Evolutionary conservation across 1,284 basidiomycete species (phyloP), one percentile per base, ranked within the genome.

Genomic region (Sphaerobolus stellatus): DNA sequence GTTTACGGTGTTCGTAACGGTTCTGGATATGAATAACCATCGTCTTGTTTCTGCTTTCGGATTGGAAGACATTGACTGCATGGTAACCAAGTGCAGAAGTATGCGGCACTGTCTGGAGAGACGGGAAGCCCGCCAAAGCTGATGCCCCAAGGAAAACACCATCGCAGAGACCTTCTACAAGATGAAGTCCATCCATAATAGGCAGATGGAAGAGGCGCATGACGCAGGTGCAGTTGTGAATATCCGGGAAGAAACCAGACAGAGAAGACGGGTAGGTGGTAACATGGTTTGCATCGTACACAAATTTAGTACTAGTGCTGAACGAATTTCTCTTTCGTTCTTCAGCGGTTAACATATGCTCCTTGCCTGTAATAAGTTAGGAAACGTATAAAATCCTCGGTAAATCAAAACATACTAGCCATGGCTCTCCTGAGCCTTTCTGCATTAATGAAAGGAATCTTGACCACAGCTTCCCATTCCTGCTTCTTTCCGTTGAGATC

Each of bases 401-500:
- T 31, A 14, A 16, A 30, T 36, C 46, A 51, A 44, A 3, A 73
- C 81, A 60, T 62, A 91, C 92, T 71, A 34, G 74, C 71, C 94
- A 98, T 96, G 1, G 94, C 90, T 22, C 78, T 77, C 28, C 98
- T 73, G 16, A 99, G 71, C 48, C 92, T 79, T 16, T 77, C 66
- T 71, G 97, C 86, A 48, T 98, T 87, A 59, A 99, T 99, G 72
- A 99, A 99, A 0, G 97, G 97, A 62, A 99, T 98, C 75, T 99
- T 98, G 57, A 99, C 94, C 56, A 99, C 84, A 0, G 96, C 96
- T 70, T 99, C 97, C 97, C 97, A 99, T 31, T 98, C 95, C 64
- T 90, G 86, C 70, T 96, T 99, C 80, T 99, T 99, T 48, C 97
- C 97, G 65, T 99, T 99, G 66, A 98, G 74, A 73, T 99, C 97